Base-by-base conservation (phyloP, 1,284 basidiomycete species). In the Trichosporon sp. region DNA sequence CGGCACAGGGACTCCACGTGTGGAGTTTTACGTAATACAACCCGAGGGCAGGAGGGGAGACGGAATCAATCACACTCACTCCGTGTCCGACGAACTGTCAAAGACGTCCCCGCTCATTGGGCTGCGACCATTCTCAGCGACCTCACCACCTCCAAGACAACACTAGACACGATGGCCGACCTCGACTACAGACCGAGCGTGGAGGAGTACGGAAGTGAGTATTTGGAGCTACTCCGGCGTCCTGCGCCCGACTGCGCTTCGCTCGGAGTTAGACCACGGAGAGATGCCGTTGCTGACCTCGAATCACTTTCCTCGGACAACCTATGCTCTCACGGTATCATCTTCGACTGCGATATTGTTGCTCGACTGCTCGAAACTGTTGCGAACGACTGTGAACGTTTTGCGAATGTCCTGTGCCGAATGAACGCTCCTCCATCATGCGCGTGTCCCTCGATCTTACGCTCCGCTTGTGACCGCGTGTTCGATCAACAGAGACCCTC, bases 401-500 rank as follows among this genome's bases (percentile, higher is more conserved):
- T 21, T 13, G 8, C 9, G 47, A 51, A 51, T 8, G 8, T 8
- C 3, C 7, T 25, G 7, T 9, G 3, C 5, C 21, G 6, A 51
- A 12, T 11, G 4, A 42, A 32, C 38, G 18, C 18, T 25, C 2
- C 21, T 25, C 47, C 38, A 6, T n/a, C 6, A 23, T 1, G 3
- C 27, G 12, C 51, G 12, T 29, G 29, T 31, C 18, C 3, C 5
- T 11, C 56, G 15, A 60, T 31, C 18, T 7, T 11, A 9, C 4
- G 18, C 12, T 27, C 27, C 51, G 51, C 25, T 56, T 27, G 12
- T 53, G 9, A 25, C 53, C 56, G 29, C 9, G 27, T 31, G 5
- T 67, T 53, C 34, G 4, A 21, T 21, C 60, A n/a, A 53, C 79
- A 86, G 86, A 83, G 69, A 82, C 81, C 70, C 77, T 84, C 72